Evolutionary conservation across 176 grass and related monocot genomes (phyloP).

Genomic region (Oryza glaberrima): DNA sequence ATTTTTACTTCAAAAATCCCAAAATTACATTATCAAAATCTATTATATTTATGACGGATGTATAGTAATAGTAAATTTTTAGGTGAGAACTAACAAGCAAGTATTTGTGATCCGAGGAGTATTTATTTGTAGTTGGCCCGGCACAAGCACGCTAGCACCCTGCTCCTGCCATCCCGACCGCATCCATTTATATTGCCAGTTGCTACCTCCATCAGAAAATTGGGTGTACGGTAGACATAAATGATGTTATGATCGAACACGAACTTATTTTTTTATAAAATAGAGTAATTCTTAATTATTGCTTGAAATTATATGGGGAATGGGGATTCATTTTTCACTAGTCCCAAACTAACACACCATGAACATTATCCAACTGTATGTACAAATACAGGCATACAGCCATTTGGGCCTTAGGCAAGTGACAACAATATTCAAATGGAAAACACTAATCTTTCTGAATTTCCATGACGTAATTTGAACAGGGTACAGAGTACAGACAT

Average conservation of each 20-base stretch:
- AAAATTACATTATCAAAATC: no score
- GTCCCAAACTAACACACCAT: not conserved
- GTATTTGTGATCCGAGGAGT: not conserved
- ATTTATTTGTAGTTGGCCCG: not conserved
- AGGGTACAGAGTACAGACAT: not conserved
- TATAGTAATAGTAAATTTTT: no score
- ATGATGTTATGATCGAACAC: not conserved
- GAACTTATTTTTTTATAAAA: not conserved
- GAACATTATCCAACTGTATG: not conserved
- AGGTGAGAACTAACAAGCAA: no score
- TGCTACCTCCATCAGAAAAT: not conserved
- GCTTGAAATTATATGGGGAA: not conserved
- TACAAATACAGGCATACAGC: not conserved
- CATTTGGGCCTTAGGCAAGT: not conserved
- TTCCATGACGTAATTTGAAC: not conserved
- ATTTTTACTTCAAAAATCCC: no score
- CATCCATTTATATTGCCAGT: not conserved
- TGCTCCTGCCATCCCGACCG: not conserved
- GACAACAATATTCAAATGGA: not conserved
- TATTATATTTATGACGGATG: no score
- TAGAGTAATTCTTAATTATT: not conserved
- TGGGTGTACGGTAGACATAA: slow-evolving; percentile 5
- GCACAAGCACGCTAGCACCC: not conserved
- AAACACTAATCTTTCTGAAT: not conserved
- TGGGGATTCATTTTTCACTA: not conserved